phyloP scores from a whole-genome alignment of 306 rosid species.

The Gillenia trifoliata region DNA sequence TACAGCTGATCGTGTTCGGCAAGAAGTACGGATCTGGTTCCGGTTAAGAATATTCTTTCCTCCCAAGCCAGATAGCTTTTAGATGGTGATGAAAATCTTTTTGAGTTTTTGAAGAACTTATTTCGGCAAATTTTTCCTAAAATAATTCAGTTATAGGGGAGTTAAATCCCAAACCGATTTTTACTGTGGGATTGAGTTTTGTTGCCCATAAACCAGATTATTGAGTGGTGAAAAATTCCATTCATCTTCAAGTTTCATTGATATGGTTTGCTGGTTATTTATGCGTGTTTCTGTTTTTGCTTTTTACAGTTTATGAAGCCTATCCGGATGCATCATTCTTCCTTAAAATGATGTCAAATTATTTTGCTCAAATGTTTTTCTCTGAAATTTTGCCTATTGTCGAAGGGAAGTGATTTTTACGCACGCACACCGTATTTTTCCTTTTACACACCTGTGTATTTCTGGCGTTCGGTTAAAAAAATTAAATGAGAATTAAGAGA shows the following conservation, averaged over 20 bases:
- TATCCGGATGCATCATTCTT: background rate
- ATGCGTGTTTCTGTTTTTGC: background rate
- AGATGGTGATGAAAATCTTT: conserved; percentile 86
- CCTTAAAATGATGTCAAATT: background rate
- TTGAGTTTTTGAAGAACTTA: conserved; percentile 43
- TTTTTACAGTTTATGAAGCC: background rate
- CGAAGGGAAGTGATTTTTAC: too few species aligned
- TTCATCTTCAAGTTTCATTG: conserved; percentile 29
- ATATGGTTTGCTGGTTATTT: conserved; percentile 10
- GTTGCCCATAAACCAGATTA: conserved; percentile 33
- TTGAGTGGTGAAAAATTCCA: conserved; percentile 34
- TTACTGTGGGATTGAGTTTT: conserved; percentile 25
- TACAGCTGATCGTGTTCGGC: conserved; percentile 69
- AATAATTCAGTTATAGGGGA: conserved; percentile 70
- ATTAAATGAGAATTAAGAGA: too few species aligned
- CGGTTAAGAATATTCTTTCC: conserved; percentile 21
- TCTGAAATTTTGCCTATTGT: background rate
- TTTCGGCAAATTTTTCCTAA: conserved; percentile 61
- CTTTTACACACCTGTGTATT: too few species aligned
- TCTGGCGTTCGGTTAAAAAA: too few species aligned
- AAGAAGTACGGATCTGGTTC: conserved; percentile 92
- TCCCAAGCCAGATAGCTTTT: conserved; percentile 15
- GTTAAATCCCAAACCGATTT: conserved; percentile 45
- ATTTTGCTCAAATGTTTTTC: background rate
- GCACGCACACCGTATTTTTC: accelerated